Evolutionary conservation across 345 rosid genomes (phyloP).

Genomic region (Lagerstroemia speciosa): DNA sequence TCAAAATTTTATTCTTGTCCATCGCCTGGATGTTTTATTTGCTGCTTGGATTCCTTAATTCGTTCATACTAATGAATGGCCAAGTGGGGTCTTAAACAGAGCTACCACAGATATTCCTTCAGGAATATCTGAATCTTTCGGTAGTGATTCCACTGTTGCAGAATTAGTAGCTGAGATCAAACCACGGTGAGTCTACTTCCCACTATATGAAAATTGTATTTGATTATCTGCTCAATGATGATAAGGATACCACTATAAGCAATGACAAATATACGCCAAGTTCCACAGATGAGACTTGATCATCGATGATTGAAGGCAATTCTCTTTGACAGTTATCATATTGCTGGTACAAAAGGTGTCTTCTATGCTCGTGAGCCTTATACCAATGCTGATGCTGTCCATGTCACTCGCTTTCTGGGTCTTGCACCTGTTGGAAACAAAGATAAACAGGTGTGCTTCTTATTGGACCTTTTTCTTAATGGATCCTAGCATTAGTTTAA

Average conservation of each 20-base stretch:
- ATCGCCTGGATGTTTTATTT: background rate
- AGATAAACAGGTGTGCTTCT: slow-evolving; percentile 61
- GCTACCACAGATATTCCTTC: slow-evolving; percentile 41
- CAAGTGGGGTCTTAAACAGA: slow-evolving; percentile 55
- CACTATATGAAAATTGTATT: background rate
- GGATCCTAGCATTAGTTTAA: background rate
- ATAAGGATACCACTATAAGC: background rate
- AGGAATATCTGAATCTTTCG: slow-evolving; percentile 43
- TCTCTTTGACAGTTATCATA: slow-evolving; percentile 56
- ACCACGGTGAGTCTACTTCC: slow-evolving; percentile 54
- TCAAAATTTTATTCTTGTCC: background rate
- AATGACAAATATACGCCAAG: background rate
- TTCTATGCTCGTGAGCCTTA: slow-evolving; percentile 90
- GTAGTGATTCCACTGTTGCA: slow-evolving; percentile 45
- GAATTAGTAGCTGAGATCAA: slow-evolving; percentile 77
- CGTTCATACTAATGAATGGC: slow-evolving; percentile 82
- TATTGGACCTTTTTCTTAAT: background rate
- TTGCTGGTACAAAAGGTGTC: slow-evolving; percentile 76
- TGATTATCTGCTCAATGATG: background rate
- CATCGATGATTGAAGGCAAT: slow-evolving; percentile 11
- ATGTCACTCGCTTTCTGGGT: slow-evolving; percentile 84
- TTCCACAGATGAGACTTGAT: background rate
- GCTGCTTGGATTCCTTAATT: slow-evolving; percentile 38
- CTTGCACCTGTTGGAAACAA: slow-evolving; percentile 89
- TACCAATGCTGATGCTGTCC: slow-evolving; percentile 54